These are phyloP conservation scores for Candida freyschussii DNA, from an alignment of 1,139 yeast genomes.

Conservation along the genomic window DNA sequence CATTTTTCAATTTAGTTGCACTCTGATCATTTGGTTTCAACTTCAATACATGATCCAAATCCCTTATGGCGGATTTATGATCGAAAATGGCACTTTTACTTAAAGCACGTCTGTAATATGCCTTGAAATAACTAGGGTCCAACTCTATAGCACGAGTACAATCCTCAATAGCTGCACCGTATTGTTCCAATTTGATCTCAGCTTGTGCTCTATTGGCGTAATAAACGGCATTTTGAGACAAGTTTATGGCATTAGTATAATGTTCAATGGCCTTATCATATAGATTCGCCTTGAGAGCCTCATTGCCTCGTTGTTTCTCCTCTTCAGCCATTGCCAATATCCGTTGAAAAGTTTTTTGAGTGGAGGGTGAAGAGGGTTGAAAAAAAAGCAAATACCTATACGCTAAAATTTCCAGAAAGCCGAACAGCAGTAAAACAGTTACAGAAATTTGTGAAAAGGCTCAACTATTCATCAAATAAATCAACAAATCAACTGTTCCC, in stretches of 20 bases:
- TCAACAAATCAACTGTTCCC: no score
- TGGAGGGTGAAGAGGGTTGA: no score
- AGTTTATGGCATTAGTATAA: conserved; percentile 74
- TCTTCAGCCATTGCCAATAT: conserved; percentile 26
- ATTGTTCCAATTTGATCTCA: conserved; percentile 77
- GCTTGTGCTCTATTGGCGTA: conserved; percentile 90
- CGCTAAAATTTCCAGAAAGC: no score
- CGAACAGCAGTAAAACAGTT: no score
- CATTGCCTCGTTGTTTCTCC: conserved; percentile 70
- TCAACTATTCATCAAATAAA: no score
- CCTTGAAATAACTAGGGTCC: conserved; percentile 69
- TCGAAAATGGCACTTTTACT: conserved; percentile 73
- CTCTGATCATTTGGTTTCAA: conserved; percentile 65
- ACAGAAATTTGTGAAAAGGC: no score
- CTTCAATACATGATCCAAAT: conserved; percentile 60
- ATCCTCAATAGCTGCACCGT: conserved; percentile 78
- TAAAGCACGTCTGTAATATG: conserved; percentile 76
- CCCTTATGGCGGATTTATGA: conserved; percentile 69
- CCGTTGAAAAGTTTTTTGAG: no score
- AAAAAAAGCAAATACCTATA: no score
- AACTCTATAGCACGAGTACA: conserved; percentile 66
- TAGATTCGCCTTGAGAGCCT: conserved; percentile 56
- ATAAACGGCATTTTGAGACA: conserved; percentile 62
- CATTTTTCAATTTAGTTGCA: conserved; percentile 60
- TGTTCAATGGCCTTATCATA: conserved; percentile 62